Conservation (phyloP, 768 basidiomycete species). For the Collybia mongolica region DNA sequence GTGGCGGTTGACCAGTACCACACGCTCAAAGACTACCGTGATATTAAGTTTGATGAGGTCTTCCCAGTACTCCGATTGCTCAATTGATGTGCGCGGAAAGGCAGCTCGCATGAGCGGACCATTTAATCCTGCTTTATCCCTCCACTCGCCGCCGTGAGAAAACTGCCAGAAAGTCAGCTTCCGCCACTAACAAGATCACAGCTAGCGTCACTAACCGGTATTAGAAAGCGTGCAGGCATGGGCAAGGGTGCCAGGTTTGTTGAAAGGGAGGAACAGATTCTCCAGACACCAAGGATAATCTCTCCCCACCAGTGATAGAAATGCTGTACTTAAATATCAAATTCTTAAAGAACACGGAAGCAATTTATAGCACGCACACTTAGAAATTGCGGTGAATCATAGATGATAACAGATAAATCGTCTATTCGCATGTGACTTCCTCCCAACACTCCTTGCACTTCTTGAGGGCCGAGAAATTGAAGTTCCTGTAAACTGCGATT, state of each 20-base stretch:
- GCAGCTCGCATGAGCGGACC: conserved; percentile 62
- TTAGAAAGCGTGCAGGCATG: conserved; percentile 30
- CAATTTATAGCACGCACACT: conserved; percentile 10
- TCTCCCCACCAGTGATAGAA: conserved; percentile 50
- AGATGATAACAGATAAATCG: conserved; percentile 25
- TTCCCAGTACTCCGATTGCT: conserved; percentile 58
- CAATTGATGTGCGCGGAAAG: conserved; percentile 59
- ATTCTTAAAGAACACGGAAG: background rate
- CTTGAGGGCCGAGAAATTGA: conserved; percentile 20
- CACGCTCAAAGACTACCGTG: conserved; percentile 61
- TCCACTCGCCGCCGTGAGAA: conserved; percentile 40
- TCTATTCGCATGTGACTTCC: conserved; percentile 18
- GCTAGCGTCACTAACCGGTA: conserved; percentile 26
- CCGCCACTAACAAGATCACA: background rate
- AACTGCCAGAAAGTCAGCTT: conserved; percentile 11
- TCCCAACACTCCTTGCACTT: conserved; percentile 19
- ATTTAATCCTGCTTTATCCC: conserved; percentile 61
- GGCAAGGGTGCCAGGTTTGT: conserved; percentile 15
- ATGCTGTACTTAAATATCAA: conserved; percentile 25
- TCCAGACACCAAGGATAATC: conserved; percentile 40
- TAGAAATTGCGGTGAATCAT: conserved; percentile 27
- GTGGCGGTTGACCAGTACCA: conserved; percentile 60
- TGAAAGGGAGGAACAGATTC: conserved; percentile 32
- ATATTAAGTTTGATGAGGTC: conserved; percentile 45
- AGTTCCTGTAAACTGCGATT: conserved; percentile 20